Evolutionary conservation across 2,329 filamentous ascomycete species (phyloP), one percentile per base, ranked within the genome.

Genomic region (Aspergillus eucalypticola): DNA sequence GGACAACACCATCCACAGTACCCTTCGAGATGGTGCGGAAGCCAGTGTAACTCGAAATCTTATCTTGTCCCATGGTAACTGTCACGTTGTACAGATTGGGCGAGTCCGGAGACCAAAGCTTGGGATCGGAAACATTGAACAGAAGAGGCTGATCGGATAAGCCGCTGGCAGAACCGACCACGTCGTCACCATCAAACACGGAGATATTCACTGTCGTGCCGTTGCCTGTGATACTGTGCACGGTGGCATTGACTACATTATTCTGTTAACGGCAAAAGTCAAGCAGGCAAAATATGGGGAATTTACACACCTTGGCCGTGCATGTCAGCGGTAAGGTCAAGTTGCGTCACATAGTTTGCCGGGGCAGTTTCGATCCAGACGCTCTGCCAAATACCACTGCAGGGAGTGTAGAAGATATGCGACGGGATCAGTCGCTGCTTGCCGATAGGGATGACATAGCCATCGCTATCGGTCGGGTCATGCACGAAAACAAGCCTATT

Each of bases 341-440:
- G 74, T 42, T 83, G 78, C 0, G 82, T 83, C 57, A 90, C 83
- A 65, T 87, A 78, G 53, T 83, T 81, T 0, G 75, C 63, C 0
- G 88, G 85, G 0, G 83, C 86, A n/a, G 83, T 80, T 69, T 89
- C 86, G 2, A 91, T 76, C 88, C 88, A 91, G 0, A 91, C 88
- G 17, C 82, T 83, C 69, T 90, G 88, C 89, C 89, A 91, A 64
- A 91, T 90, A 5, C 89, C 89, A 35, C 86, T 88, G 70, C 88
- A 91, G 0, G 89, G 86, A 0, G 86, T 86, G 71, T 91, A 91
- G 72, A 89, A 91, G 61, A 91, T 91, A 66, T 74, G 72, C 17
- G 63, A 66, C 1, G 83, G 85, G 0, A 73, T 75, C 0, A 82
- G 69, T 0, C 82, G 84, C 71, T 89, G 88, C 70, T 90, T 90